phyloP scores from a whole-genome alignment of 495 filamentous ascomycete genomes.

The Evernia prunastri region DNA sequence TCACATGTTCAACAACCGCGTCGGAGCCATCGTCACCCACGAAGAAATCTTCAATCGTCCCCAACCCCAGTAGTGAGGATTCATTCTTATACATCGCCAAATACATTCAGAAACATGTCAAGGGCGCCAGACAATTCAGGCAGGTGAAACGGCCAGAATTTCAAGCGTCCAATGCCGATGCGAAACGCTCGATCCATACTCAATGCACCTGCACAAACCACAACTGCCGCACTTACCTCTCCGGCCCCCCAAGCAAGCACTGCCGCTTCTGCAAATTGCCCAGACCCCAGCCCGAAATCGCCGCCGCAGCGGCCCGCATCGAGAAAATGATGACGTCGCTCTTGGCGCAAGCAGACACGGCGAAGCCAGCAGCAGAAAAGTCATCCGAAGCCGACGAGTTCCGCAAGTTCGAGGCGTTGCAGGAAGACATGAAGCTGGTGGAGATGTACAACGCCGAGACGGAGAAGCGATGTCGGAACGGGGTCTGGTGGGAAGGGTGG shows the following conservation, averaged over 20 bases:
- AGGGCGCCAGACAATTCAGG: not conserved
- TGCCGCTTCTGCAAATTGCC: slow-evolving; percentile 9
- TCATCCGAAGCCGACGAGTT: not conserved
- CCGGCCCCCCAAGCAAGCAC: slow-evolving; percentile 1
- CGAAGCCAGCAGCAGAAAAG: too few relatives aligned
- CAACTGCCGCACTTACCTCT: slow-evolving; percentile 2
- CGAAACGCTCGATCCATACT: not conserved
- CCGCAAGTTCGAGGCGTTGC: not conserved
- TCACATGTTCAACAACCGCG: not conserved
- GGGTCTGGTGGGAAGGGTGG: slow-evolving; percentile 16
- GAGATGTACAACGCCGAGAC: slow-evolving; percentile 7
- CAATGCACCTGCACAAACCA: slow-evolving; percentile 2
- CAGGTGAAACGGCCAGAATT: not conserved
- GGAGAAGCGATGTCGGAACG: slow-evolving; percentile 13
- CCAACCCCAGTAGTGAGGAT: not conserved
- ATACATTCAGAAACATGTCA: not conserved
- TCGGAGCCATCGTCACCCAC: not conserved
- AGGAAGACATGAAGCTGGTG: slow-evolving; percentile 2
- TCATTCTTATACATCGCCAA: slow-evolving; percentile 12
- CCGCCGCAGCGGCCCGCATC: not conserved
- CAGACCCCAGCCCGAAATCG: not conserved
- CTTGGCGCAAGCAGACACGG: not conserved
- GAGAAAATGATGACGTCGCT: not conserved
- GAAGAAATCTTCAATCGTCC: not conserved
- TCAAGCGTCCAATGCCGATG: not conserved